Evolutionary conservation across 345 rosid genomes (phyloP), one percentile per base, ranked within the genome.

Genomic region (Garcia nutans): DNA sequence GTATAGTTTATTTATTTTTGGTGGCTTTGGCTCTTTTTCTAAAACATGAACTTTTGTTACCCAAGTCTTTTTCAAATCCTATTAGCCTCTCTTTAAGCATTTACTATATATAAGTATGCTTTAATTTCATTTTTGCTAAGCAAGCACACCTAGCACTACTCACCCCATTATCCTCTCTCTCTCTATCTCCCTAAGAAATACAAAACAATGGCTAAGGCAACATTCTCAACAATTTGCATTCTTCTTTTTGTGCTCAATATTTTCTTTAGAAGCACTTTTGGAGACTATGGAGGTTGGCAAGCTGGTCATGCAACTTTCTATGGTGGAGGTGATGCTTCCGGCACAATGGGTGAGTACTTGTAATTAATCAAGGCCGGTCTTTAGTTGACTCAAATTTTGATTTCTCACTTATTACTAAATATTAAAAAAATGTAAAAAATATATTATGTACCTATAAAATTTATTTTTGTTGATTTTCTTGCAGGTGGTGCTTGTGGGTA

Each of bases 221-320:
- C 77, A 61, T 49, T 72, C 7, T 16, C 82, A 28, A 57, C 80
- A 1, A 10, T 75, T 71, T 73, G 85, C 31, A 83, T 84, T 57
- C 76, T 86, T 2, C 55, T 77, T 13, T 82, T 76, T 20, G 68
- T 28, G 68, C 74, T 90, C 76, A 11, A 59, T 28, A 52, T 83
- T 3, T 83, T 82, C 80, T 58, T 90, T 44, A 76, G 47, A 16
- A 84, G 69, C n/a, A 50, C 83, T 78, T 80, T 22, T 60, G 96
- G 83, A 9, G 92, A 90, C 82, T 50, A 74, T 59, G 94, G 92
- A 3, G 96, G 93, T 5, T 92, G 98, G 97, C 59, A 61, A n/a
- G 9, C 68, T 63, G 78, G 68, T 16, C 78, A 73, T 73, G 80
- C 80, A 31, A 77, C 80, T 23, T 77, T 77, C 59, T 77, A 77